Evolutionary conservation across 768 basidiomycete species (phyloP).

Genomic region (Phanerochaete carnosa): DNA sequence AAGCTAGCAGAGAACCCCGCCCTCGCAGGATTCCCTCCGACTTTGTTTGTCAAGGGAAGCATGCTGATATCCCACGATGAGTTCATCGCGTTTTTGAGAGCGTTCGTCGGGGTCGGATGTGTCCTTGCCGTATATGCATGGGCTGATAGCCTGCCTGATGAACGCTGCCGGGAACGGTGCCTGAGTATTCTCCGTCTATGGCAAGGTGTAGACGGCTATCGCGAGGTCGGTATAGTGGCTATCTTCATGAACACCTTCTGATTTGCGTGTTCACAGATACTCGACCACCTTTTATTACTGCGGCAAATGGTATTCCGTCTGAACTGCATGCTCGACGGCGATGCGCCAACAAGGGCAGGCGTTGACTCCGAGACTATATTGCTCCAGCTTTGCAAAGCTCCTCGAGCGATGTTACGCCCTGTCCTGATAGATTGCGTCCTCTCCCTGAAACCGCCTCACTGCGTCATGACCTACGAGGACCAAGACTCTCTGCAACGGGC

Average conservation of each 20-base stretch:
- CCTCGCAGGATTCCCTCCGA: slow-evolving; percentile 32
- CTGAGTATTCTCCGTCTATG: slow-evolving; percentile 61
- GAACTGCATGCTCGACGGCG: slow-evolving; percentile 67
- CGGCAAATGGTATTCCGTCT: slow-evolving; percentile 72
- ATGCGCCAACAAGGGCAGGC: slow-evolving; percentile 58
- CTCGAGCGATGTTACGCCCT: slow-evolving; percentile 53
- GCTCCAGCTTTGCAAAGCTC: slow-evolving; percentile 55
- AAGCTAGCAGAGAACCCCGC: slow-evolving; percentile 43
- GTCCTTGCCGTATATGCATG: slow-evolving; percentile 74
- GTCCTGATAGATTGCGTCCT: slow-evolving; percentile 59
- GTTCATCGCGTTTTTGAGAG: slow-evolving; percentile 62
- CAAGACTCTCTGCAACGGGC: slow-evolving; percentile 55
- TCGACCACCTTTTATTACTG: slow-evolving; percentile 68
- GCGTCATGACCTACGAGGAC: slow-evolving; percentile 60
- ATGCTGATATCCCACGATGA: slow-evolving; percentile 43
- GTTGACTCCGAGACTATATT: slow-evolving; percentile 70
- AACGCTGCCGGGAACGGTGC: slow-evolving; percentile 58
- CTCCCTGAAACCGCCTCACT: slow-evolving; percentile 55
- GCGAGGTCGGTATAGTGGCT: slow-evolving; percentile 46
- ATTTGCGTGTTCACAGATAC: slow-evolving; percentile 41
- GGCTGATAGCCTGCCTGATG: slow-evolving; percentile 73
- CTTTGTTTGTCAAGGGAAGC: slow-evolving; percentile 33
- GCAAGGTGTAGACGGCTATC: slow-evolving; percentile 68
- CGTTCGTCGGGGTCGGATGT: slow-evolving; percentile 62
- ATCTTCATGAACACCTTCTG: neutral